These are phyloP conservation scores for Saprolegnia parasitica DNA, from an alignment of 352 stramenopile genomes.

Conservation along the genomic window DNA sequence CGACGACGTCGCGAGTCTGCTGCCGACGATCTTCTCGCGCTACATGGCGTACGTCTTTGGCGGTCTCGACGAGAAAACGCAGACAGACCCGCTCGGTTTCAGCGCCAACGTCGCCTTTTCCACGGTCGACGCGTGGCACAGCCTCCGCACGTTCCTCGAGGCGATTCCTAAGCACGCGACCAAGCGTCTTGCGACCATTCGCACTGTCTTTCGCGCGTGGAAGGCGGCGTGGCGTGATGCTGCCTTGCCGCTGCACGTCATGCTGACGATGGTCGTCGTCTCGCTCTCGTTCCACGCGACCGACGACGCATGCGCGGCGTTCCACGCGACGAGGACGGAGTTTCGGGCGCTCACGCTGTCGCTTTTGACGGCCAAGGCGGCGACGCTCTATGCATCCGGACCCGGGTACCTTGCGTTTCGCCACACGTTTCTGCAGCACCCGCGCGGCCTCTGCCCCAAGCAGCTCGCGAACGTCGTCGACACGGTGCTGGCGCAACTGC, in stretches of 20 bases:
- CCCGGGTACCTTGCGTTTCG: constrained; percentile 1
- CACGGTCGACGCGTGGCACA: constrained; percentile 1
- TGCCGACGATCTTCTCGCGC: constrained; percentile 37
- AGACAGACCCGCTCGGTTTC: neutral
- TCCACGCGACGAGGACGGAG: neutral
- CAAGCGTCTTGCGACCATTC: neutral
- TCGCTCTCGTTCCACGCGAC: neutral
- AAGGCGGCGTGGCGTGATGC: neutral
- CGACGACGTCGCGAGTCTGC: constrained; percentile 28
- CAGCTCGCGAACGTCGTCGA: neutral
- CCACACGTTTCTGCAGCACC: neutral
- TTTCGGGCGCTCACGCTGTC: neutral
- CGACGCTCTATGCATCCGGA: neutral
- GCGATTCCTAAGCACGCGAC: neutral
- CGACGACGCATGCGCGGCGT: neutral
- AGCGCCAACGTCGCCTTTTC: neutral
- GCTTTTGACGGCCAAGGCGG: neutral
- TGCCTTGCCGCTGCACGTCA: neutral
- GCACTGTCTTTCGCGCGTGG: constrained; percentile 5
- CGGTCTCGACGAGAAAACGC: constrained; percentile 29
- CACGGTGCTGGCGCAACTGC: constrained; percentile 1
- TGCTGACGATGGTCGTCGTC: constrained; percentile 15
- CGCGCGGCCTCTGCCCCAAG: constrained; percentile 1
- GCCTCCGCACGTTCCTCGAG: constrained; percentile 11
- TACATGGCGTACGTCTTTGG: constrained; percentile 57